Conservation (phyloP, 2,329 filamentous ascomycete genomes). For the Monosporascus sp. region DNA sequence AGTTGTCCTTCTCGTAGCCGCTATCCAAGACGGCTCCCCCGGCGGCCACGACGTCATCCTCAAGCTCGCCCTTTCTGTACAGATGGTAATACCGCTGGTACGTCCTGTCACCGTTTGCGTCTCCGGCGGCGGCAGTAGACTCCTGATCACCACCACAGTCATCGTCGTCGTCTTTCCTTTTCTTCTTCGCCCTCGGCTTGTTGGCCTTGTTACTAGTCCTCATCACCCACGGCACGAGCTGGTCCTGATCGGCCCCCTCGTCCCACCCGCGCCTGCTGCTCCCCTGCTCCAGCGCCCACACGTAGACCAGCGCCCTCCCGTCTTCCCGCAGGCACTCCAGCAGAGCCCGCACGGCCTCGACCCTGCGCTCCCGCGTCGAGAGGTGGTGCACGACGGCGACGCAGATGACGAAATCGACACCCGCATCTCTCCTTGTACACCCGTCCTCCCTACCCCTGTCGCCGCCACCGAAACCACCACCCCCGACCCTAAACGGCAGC, state of each 20-base stretch:
- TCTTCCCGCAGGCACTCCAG: conserved; percentile 55
- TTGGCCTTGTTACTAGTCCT: conserved; percentile 26
- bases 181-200: conserved; percentile 14
- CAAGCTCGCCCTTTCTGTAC: conserved; percentile 80
- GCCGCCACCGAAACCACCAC: neutral
- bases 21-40: conserved; percentile 71
- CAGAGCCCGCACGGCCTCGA: conserved; percentile 66
- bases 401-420: conserved; percentile 79
- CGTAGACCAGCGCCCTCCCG: conserved; percentile 76
- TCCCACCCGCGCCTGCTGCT: conserved; percentile 84
- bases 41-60: conserved; percentile 67
- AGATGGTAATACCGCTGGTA: conserved; percentile 94
- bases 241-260: conserved; percentile 76
- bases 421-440: conserved; percentile 1
- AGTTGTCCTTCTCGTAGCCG: conserved; percentile 96
- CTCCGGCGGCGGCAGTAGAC: neutral
- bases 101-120: conserved; percentile 38
- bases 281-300: conserved; percentile 94
- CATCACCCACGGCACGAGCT: conserved; percentile 93
- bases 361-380: conserved; percentile 67
- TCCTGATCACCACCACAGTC: neutral
- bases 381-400: conserved; percentile 94
- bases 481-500: conserved; percentile 64
- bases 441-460: conserved; percentile 2
- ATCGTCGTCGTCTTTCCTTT: conserved; percentile 2